Evolutionary conservation across 768 basidiomycete genomes (phyloP).

Genomic region (Gelatoporia subvermispora): DNA sequence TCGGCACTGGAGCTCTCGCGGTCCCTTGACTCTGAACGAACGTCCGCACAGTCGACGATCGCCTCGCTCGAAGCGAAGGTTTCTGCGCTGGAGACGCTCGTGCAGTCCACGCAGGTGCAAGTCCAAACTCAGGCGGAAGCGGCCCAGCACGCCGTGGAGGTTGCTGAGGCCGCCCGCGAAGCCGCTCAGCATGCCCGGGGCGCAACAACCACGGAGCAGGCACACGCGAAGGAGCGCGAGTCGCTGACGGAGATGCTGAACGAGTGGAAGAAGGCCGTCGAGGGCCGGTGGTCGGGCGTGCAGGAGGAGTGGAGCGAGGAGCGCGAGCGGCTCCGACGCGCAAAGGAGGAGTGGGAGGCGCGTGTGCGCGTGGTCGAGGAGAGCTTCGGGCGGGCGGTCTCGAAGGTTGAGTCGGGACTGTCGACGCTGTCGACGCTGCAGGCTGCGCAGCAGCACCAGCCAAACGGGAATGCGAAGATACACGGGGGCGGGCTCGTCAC

Average conservation of each 20-base stretch:
- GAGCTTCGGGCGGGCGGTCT: slow-evolving; percentile 43
- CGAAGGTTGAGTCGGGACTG: slow-evolving; percentile 30
- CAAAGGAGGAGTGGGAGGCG: slow-evolving; percentile 79
- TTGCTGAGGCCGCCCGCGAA: slow-evolving; percentile 28
- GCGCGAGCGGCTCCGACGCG: slow-evolving; percentile 65
- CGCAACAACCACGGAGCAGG: slow-evolving; percentile 22
- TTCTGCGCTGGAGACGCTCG: slow-evolving; percentile 57
- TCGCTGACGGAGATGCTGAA: slow-evolving; percentile 49
- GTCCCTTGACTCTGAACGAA: slow-evolving; percentile 72
- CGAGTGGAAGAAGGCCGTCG: slow-evolving; percentile 75
- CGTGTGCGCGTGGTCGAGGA: slow-evolving; percentile 50
- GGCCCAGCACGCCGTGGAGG: slow-evolving; percentile 21
- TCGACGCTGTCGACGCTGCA: slow-evolving; percentile 24
- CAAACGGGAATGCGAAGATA: slow-evolving; percentile 28
- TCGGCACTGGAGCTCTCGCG: slow-evolving; percentile 70
- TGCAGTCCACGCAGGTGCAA: slow-evolving; percentile 44
- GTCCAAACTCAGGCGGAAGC: slow-evolving; percentile 33
- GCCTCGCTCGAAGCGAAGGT: slow-evolving; percentile 66
- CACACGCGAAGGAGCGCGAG: slow-evolving; percentile 37
- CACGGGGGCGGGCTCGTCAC: slow-evolving; percentile 55
- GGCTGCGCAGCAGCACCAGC: slow-evolving; percentile 31
- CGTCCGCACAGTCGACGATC: slow-evolving; percentile 72
- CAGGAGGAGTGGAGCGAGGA: slow-evolving; percentile 83
- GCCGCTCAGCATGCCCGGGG: slow-evolving; percentile 16
- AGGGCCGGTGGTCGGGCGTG: slow-evolving; percentile 73